Base-by-base conservation (phyloP, 2,329 filamentous ascomycete species). In the Exophiala mesophila region DNA sequence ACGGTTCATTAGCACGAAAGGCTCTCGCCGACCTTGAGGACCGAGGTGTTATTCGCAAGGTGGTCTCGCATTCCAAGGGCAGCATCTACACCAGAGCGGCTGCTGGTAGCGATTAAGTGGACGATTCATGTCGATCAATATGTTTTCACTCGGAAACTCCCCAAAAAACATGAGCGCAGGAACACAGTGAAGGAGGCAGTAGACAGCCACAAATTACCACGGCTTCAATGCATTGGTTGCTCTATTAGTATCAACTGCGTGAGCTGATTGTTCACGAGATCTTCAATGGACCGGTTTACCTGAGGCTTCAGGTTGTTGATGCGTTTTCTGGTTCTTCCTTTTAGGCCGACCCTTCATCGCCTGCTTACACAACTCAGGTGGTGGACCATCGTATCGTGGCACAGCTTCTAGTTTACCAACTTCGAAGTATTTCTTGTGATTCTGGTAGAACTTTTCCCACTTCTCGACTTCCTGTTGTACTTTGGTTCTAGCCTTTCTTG, bases 1-100 rank as follows among this genome's bases (percentile, higher is more conserved):
- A 98, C 79, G 94, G 92, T 67, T 95, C 88, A 62, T 78, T 98
- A 66, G 92, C 92, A 60, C 83, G 92, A 67, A 77, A 80, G 35
- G 47, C 48, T 26, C 54, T 57, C 31, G 46, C 53, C 38, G 51
- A 60, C 43, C 44, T 59, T 41, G 50, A 61, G 45, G 50, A 61
- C 23, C 50, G 48, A 41, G 48, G 57, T 36, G 43, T 88, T 73
- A 98, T 98, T 78, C 95, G 92, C 83, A 90, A 94, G 74, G 80
- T 98, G 63, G 88, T 97, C 59, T 81, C 80, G 59, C 94, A 98
- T 82, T 90, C 83, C 77, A 92, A 89, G 79, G 83, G 95, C 81
- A 87, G 84, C 80, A 94, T 98, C 77, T 98, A 96, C 86, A 98
- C 55, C 29, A 55, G 55, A 47, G 52, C 52, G 21, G 50, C 45